phyloP scores from a whole-genome alignment of 2,329 filamentous ascomycete genomes.

The Hypoxylon sp. region DNA sequence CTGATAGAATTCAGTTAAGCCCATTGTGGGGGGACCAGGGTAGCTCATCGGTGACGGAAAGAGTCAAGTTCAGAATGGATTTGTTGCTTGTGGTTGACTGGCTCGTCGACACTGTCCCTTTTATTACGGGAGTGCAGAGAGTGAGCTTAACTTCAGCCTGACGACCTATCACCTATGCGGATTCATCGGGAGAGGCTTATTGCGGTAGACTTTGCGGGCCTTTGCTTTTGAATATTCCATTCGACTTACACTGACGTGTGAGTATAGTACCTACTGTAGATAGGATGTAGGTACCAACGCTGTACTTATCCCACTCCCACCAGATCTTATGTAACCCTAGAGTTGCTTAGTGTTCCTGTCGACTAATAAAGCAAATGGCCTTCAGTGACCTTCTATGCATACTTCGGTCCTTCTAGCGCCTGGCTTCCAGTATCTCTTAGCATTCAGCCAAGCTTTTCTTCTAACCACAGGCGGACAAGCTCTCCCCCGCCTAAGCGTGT shows the following conservation, averaged over 20 bases:
- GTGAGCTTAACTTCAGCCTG: slow-evolving; percentile 22
- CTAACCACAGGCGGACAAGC: slow-evolving; percentile 2
- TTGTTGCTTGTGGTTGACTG: slow-evolving; percentile 17
- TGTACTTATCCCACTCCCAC: slow-evolving; percentile 1
- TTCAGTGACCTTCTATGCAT: slow-evolving; percentile 46
- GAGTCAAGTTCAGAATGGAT: slow-evolving; percentile 17
- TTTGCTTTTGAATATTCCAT: too few relatives aligned
- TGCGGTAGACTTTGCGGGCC: neutral
- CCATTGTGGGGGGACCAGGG: slow-evolving; percentile 28
- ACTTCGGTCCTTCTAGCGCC: slow-evolving; percentile 50
- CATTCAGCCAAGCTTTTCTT: slow-evolving; percentile 5
- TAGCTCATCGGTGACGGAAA: slow-evolving; percentile 35
- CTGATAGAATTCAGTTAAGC: slow-evolving; percentile 26
- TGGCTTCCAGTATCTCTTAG: slow-evolving; percentile 18
- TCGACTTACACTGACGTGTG: neutral
- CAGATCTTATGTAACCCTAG: slow-evolving; percentile 8
- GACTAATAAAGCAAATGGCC: slow-evolving; percentile 22
- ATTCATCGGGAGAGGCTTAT: slow-evolving; percentile 5
- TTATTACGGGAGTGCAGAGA: slow-evolving; percentile 3
- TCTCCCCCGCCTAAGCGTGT: slow-evolving; percentile 18
- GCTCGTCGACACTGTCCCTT: slow-evolving; percentile 2
- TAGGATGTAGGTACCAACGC: neutral
- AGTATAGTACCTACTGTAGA: neutral
- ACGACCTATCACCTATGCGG: slow-evolving; percentile 4
- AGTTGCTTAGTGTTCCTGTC: slow-evolving; percentile 18